Evolutionary conservation across 2,329 filamentous ascomycete species (phyloP).

Genomic region (Xylariaceae sp.): DNA sequence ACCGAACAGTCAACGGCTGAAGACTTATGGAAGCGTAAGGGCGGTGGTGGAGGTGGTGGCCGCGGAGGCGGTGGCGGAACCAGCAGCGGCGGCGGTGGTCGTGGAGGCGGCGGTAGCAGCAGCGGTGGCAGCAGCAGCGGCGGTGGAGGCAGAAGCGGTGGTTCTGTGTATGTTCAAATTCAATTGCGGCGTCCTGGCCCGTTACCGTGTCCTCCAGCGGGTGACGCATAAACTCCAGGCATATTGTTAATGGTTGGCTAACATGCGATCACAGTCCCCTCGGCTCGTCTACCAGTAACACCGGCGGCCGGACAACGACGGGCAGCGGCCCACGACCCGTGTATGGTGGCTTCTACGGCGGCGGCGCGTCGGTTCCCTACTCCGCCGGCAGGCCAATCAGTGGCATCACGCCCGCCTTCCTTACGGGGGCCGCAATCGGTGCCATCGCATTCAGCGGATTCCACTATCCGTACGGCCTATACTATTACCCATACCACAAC

Average conservation of each 20-base stretch:
- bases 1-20: conserved; percentile 30
- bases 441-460: conserved; percentile 59
- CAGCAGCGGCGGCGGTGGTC: background rate
- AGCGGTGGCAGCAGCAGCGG: conserved; percentile 6
- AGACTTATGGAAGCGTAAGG: conserved; percentile 57
- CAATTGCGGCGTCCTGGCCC: background rate
- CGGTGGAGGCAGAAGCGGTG: conserved; percentile 15
- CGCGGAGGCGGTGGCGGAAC: conserved; percentile 32
- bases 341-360: conserved; percentile 65
- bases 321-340: conserved; percentile 55
- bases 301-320: conserved; percentile 50
- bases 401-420: conserved; percentile 50
- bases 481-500: conserved; percentile 51
- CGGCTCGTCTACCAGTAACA: conserved; percentile 36
- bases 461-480: conserved; percentile 52
- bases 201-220: background rate
- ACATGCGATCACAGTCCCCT: conserved; percentile 23
- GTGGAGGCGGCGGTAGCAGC: conserved; percentile 13
- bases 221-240: background rate
- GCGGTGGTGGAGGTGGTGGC: conserved; percentile 52
- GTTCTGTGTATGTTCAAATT: background rate
- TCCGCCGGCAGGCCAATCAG: conserved; percentile 44
- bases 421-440: conserved; percentile 44
- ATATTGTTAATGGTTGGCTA: background rate
- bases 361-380: conserved; percentile 62